Percentiles rank a stretch among this genome's conserved stretches.
Evolutionary conservation across 306 rosid genomes (phyloP).

Genomic region (Lathyrus aphaca): DNA sequence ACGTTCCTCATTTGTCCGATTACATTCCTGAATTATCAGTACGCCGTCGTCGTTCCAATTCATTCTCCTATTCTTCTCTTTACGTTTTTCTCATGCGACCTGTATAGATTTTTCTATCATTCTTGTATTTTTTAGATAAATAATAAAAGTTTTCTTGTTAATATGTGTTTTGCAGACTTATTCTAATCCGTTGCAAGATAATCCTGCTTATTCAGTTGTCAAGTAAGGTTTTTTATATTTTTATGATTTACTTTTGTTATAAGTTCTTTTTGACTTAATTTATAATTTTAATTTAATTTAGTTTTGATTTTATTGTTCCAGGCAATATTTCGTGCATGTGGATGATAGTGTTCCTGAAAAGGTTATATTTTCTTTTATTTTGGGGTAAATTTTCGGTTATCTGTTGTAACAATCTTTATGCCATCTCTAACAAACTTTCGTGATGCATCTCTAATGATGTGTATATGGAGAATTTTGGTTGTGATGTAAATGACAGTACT

Average conservation of each 20-base stretch:
- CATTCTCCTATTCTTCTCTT: neutral
- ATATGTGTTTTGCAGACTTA: constrained; percentile 55
- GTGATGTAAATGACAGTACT: neutral
- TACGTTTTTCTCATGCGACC: constrained; percentile 30
- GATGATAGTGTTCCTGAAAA: constrained; percentile 83
- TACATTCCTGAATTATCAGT: constrained; percentile 77
- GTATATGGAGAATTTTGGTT: constrained; percentile 6
- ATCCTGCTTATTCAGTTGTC: constrained; percentile 92
- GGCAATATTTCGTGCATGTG: constrained; percentile 87
- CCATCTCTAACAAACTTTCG: neutral
- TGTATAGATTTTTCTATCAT: neutral
- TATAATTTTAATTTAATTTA: constrained; percentile 28
- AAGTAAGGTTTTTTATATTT: constrained; percentile 54
- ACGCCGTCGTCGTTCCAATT: constrained; percentile 45
- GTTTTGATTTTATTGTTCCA: constrained; percentile 42
- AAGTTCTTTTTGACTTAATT: neutral
- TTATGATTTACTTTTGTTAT: neutral
- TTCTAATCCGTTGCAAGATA: constrained; percentile 86
- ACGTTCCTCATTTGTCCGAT: constrained; percentile 83
- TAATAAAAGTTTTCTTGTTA: neutral
- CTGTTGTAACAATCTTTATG: constrained; percentile 3
- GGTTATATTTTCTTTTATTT: constrained; percentile 46
- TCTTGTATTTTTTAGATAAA: neutral
- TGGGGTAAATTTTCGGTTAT: neutral
- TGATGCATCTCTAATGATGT: constrained; percentile 1